Evolutionary conservation across 2,329 filamentous ascomycete genomes (phyloP).

Genomic region (Ceratocystis destructans): DNA sequence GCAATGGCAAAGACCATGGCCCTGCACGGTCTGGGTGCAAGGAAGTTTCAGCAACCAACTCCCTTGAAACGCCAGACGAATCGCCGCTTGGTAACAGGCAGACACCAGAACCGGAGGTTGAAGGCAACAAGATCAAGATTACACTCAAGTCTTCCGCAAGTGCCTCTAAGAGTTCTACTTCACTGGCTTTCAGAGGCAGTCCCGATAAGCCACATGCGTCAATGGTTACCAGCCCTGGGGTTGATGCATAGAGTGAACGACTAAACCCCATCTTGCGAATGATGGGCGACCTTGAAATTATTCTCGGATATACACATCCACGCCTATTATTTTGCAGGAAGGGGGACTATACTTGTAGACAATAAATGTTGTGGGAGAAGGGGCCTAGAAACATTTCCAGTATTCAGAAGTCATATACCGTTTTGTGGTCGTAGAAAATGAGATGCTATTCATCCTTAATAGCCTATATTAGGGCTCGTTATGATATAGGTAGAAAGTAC

Average conservation of each 20-base stretch:
- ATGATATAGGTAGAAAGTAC: conserved; percentile 6
- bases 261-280: not conserved
- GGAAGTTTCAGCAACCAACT: conserved; percentile 11
- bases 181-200: conserved; percentile 47
- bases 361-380: not conserved
- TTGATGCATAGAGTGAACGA: conserved; percentile 17
- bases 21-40: not conserved
- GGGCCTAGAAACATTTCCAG: not conserved
- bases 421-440: not conserved
- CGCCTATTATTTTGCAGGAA: not conserved
- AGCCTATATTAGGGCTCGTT: not conserved
- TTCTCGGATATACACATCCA: not conserved
- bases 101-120: conserved; percentile 6
- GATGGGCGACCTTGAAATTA: not conserved
- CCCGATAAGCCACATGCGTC: conserved; percentile 40
- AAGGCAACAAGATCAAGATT: conserved; percentile 12
- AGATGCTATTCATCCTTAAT: not conserved
- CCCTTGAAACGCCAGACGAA: conserved; percentile 17
- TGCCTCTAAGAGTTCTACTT: conserved; percentile 27
- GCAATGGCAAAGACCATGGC: conserved; percentile 5
- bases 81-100: conserved; percentile 12
- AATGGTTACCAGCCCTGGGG: conserved; percentile 24
- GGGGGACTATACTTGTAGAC: not conserved
- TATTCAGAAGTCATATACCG: not conserved
- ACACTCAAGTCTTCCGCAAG: conserved; percentile 23